Conservation (phyloP, 192 early-diverging fungal genomes). For the Gryganskiella cystojenkinii region DNA sequence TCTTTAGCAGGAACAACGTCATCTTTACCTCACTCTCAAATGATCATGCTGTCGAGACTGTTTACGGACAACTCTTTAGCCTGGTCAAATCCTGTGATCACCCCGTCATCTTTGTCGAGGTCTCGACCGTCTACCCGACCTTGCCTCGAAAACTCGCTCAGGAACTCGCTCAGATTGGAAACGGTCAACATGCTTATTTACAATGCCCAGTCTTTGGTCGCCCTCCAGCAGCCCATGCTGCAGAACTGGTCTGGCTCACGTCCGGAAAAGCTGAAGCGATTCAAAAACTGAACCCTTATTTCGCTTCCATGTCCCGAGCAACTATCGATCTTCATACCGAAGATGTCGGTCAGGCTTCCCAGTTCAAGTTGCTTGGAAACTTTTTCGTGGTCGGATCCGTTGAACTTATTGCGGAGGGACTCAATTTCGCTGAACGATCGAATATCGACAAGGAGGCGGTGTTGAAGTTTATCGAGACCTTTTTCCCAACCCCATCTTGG, state of each 20-base stretch:
- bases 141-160: neutral
- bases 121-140: neutral
- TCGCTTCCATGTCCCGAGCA: constrained; percentile 53
- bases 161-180: neutral
- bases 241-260: constrained; percentile 59
- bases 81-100: neutral
- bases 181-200: constrained; percentile 11
- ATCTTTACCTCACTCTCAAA: neutral
- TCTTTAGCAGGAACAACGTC: neutral
- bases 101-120: neutral
- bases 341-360: constrained; percentile 54
- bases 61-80: neutral
- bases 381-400: constrained; percentile 67
- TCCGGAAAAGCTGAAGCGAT: constrained; percentile 55
- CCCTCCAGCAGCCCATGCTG: constrained; percentile 53
- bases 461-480: constrained; percentile 58
- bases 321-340: constrained; percentile 60
- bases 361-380: constrained; percentile 76
- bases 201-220: constrained; percentile 63
- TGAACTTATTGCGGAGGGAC: constrained; percentile 72
- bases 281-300: constrained; percentile 32
- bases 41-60: neutral
- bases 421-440: constrained; percentile 64
- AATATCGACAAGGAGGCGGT: constrained; percentile 63
- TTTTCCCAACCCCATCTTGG: constrained; percentile 61